Percentiles rank a stretch among this genome's conserved stretches.
Conservation (phyloP, 495 filamentous ascomycete species). For the Aspergillus saccharolyticus region DNA sequence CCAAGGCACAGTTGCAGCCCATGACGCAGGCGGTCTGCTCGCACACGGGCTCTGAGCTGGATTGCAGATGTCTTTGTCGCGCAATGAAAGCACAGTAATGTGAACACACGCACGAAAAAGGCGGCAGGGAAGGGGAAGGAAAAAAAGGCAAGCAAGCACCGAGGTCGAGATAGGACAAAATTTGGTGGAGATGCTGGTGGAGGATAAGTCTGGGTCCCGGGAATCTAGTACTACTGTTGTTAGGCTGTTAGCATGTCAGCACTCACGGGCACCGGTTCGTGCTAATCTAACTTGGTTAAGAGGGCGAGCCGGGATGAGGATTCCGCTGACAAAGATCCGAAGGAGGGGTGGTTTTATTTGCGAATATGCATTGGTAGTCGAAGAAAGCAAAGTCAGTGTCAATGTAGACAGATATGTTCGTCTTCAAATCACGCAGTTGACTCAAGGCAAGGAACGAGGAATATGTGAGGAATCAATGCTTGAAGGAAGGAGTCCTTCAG, state of each 20-base stretch:
- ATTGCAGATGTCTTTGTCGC: background rate
- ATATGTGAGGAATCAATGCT: background rate
- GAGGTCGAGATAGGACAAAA: conserved; percentile 15
- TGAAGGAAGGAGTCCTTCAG: background rate
- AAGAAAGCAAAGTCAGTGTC: too few relatives aligned
- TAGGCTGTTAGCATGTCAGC: too few relatives aligned
- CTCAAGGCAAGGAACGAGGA: background rate
- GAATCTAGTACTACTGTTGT: conserved; percentile 6
- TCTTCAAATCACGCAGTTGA: too few relatives aligned
- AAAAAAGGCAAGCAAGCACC: conserved; percentile 4
- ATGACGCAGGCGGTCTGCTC: conserved; percentile 17
- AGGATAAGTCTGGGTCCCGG: conserved; percentile 3
- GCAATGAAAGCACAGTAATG: background rate
- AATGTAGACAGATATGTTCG: too few relatives aligned
- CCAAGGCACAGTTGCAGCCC: conserved; percentile 18
- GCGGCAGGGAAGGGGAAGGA: background rate
- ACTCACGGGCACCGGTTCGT: background rate
- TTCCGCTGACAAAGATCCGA: background rate
- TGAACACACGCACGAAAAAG: background rate
- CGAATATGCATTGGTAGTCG: too few relatives aligned
- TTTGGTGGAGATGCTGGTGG: conserved; percentile 17
- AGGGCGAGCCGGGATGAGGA: background rate
- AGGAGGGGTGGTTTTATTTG: too few relatives aligned
- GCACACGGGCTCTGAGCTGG: conserved; percentile 3
- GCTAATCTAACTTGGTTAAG: background rate